These are phyloP conservation scores for Paracoccidioides lutzii DNA, from an alignment of 2,329 filamentous ascomycete genomes.

Conservation along the genomic window DNA sequence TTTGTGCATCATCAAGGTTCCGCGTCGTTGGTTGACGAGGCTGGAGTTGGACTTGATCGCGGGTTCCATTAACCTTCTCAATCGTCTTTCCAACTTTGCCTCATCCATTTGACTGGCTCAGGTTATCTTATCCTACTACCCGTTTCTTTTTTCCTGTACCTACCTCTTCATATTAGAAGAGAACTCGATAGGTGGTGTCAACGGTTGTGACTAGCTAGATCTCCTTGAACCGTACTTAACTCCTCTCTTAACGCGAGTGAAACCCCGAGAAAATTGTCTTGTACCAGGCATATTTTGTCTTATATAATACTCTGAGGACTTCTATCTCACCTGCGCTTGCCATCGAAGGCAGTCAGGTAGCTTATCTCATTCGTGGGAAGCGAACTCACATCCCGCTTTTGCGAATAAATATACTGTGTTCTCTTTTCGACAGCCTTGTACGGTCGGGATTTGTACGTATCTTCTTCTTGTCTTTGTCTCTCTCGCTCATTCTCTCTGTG, in stretches of 20 bases:
- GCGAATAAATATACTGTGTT: conserved; percentile 5
- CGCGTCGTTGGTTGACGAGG: neutral
- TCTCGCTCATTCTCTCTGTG: conserved; percentile 3
- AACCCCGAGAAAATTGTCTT: conserved; percentile 1
- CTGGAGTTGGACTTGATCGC: conserved; percentile 1
- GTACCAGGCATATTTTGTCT: conserved; percentile 8
- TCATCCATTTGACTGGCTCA: neutral
- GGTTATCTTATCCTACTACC: neutral
- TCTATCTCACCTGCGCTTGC: conserved; percentile 14
- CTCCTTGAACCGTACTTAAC: neutral
- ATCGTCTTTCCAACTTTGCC: neutral
- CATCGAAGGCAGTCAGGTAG: conserved; percentile 17
- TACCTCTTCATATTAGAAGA: neutral
- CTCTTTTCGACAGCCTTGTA: conserved; percentile 5
- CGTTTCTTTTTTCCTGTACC: conserved; percentile 3
- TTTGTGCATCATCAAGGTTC: neutral
- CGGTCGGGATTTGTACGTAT: conserved; percentile 15
- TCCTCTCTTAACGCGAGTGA: neutral
- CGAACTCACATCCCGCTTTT: conserved; percentile 8
- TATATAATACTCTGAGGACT: conserved; percentile 4
- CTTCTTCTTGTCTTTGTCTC: conserved; percentile 11
- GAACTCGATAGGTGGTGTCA: neutral
- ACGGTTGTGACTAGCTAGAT: conserved; percentile 3
- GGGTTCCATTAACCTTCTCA: neutral
- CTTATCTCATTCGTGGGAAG: conserved; percentile 10